Evolutionary conservation across 140 eudicot species (phyloP).

Genomic region (Stevia rebaudiana): DNA sequence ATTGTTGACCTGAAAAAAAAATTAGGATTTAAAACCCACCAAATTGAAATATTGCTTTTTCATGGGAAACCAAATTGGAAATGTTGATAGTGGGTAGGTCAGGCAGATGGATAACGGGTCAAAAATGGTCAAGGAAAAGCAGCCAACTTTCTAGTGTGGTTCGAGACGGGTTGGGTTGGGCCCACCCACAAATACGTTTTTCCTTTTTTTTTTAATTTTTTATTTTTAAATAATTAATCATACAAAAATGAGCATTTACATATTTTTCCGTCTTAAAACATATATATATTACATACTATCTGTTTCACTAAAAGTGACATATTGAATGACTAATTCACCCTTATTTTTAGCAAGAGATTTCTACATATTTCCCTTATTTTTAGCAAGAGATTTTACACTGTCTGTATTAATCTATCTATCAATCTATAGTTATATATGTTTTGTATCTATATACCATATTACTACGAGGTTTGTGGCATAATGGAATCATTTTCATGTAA

Average conservation of each 20-base stretch:
- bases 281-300: too few relatives aligned
- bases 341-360: too few relatives aligned
- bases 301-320: too few relatives aligned
- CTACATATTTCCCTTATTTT: too few relatives aligned
- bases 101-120: neutral
- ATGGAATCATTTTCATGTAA: neutral
- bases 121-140: neutral
- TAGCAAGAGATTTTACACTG: too few relatives aligned
- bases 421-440: neutral
- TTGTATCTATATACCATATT: constrained; percentile 8
- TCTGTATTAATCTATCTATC: too few relatives aligned
- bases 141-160: neutral
- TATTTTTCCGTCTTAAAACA: too few relatives aligned
- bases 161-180: neutral
- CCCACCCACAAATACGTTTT: neutral
- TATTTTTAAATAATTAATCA: neutral
- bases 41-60: neutral
- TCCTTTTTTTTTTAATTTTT: too few relatives aligned
- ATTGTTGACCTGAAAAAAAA: neutral
- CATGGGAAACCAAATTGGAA: neutral
- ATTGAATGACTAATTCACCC: too few relatives aligned
- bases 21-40: neutral
- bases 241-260: too few relatives aligned
- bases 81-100: neutral
- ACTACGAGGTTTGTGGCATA: neutral